A percentile compares a stretch with the other conserved stretches of the same genome.
phyloP scores from a whole-genome alignment of 2,329 filamentous ascomycete genomes.

The Fusarium falciforme region DNA sequence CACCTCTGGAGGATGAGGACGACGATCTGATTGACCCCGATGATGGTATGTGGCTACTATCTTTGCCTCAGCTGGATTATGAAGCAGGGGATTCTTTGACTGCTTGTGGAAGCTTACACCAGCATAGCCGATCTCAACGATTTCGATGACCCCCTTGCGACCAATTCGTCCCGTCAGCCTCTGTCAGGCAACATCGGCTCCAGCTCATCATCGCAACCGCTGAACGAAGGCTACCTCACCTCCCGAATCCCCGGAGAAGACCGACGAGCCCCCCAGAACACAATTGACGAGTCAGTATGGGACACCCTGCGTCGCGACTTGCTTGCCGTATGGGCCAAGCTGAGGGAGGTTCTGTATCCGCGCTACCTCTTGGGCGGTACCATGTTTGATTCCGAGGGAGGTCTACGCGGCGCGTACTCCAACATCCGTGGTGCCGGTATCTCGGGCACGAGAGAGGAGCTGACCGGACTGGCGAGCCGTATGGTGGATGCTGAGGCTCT shows the following conservation, averaged over 20 bases:
- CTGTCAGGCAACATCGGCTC: constrained; percentile 86
- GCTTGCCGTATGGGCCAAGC: constrained; percentile 95
- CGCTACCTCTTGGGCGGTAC: constrained; percentile 86
- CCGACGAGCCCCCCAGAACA: constrained; percentile 87
- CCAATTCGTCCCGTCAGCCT: constrained; percentile 78
- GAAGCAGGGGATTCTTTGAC: neutral
- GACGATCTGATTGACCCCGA: constrained; percentile 84
- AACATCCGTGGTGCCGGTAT: constrained; percentile 70
- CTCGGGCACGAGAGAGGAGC: constrained; percentile 69
- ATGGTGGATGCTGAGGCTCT: constrained; percentile 73
- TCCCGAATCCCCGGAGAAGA: constrained; percentile 94
- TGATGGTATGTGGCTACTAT: constrained; percentile 68
- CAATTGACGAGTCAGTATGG: constrained; percentile 98
- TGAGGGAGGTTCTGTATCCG: constrained; percentile 96
- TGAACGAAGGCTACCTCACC: constrained; percentile 86
- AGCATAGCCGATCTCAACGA: constrained; percentile 83
- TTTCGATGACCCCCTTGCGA: constrained; percentile 85
- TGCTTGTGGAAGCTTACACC: constrained; percentile 29
- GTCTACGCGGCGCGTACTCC: constrained; percentile 70
- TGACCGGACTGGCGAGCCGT: constrained; percentile 69
- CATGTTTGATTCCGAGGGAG: constrained; percentile 68
- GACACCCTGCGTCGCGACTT: constrained; percentile 94
- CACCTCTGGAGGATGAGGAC: constrained; percentile 69
- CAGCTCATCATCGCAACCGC: constrained; percentile 62
- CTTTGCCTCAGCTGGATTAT: neutral